Evolutionary conservation across 2,329 filamentous ascomycete genomes (phyloP).

Genomic region (Leptodontidium sp.): DNA sequence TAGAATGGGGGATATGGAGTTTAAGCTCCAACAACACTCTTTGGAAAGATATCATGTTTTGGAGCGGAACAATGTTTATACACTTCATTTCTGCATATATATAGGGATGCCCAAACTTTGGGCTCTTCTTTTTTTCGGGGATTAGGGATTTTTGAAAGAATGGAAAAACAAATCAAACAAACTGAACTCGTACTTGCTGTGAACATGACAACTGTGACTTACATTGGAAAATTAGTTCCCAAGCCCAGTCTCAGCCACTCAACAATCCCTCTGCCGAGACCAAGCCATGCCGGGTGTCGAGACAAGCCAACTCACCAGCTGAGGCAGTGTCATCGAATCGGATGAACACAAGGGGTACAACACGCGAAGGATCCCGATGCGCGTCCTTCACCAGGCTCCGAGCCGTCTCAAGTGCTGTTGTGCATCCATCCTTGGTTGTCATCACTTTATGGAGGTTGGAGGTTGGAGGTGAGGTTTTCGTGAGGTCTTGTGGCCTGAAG

Average conservation of each 20-base stretch:
- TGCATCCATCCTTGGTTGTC: background rate
- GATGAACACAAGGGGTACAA: too few relatives aligned
- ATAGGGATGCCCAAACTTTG: background rate
- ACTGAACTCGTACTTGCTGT: background rate
- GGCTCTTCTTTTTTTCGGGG: conserved; percentile 2
- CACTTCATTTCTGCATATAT: conserved; percentile 2
- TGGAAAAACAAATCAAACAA: background rate
- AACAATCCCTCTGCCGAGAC: too few relatives aligned
- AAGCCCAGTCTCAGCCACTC: too few relatives aligned
- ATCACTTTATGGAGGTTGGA: background rate
- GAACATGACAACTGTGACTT: background rate
- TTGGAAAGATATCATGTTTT: background rate
- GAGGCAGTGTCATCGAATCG: too few relatives aligned
- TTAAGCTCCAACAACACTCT: conserved; percentile 4
- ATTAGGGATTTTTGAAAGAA: background rate
- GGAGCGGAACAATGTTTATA: background rate
- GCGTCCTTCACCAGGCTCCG: too few relatives aligned
- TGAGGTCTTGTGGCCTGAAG: too few relatives aligned
- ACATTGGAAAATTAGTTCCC: too few relatives aligned
- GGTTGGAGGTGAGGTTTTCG: too few relatives aligned
- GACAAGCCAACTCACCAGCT: too few relatives aligned
- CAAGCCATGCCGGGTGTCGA: too few relatives aligned
- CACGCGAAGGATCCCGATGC: too few relatives aligned
- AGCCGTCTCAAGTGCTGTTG: background rate
- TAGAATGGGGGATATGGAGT: conserved; percentile 7